Evolutionary conservation across 192 early-diverging fungal species (phyloP), one percentile per base, ranked within the genome.

Genomic region (Backusella mclennaniae): DNA sequence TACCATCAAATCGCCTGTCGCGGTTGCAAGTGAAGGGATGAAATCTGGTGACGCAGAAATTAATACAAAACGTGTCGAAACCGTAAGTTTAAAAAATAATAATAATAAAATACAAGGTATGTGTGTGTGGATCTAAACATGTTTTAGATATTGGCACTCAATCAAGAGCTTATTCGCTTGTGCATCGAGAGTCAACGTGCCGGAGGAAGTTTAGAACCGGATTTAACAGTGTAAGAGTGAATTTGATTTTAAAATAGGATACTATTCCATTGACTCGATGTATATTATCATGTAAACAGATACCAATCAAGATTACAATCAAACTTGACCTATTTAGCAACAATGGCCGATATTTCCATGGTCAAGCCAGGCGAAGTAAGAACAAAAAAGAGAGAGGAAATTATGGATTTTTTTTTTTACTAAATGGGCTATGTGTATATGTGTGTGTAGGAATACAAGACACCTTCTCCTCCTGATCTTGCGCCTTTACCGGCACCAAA

Each of bases 281-380:
- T 33, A 33, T 33, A 33, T 33, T 33, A 33, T 36, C 42, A 42
- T 42, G 36, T 46, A 46, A 46, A 35, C 29, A 82, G 75, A 72
- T 82, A 82, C 67, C 73, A 82, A 77, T 52, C 73, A 66, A 59
- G 80, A 41, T 70, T 82, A 46, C 80, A 82, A 59, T 82, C 80
- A 6, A 82, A 82, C 39, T 56, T 82, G 41, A 82, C 80, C 4
- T 82, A 82, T 66, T 52, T 82, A 33, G 80, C 80, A 23, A 82
- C 80, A n/a, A 78, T 78, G 76, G 80, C 76, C 36, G 80, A 82
- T 69, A 72, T 76, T 44, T 71, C 79, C 3, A 72, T 79, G 53
- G 66, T 76, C 7, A 80, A 80, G 26, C 79, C 74, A 23, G 79
- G 69, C 46, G 79, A 80, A 35, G 79, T 76, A 76, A 74, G 73